Evolutionary conservation across 306 rosid species (phyloP), one percentile per base, ranked within the genome.

Genomic region (Gillenia trifoliata): DNA sequence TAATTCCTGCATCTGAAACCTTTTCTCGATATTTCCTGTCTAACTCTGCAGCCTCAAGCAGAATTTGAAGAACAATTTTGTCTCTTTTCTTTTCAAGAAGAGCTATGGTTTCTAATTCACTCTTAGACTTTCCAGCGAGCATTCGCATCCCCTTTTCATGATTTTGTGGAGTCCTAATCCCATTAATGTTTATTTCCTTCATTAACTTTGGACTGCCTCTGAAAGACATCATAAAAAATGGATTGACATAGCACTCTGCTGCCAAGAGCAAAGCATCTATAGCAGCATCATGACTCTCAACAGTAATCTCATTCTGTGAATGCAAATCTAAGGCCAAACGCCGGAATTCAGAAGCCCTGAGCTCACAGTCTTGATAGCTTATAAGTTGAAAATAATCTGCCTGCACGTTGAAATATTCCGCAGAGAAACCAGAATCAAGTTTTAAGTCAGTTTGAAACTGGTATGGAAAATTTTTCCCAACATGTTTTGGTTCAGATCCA

Each of bases 171-270:
- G 38, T 43, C 77, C 77, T 85, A 55, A 23, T 60, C 66, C 77
- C 89, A 78, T 73, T 68, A 26, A 33, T 16, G 64, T 77, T 86
- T 61, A 85, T 55, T 69, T 75, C 76, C 66, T 85, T 88, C 68
- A 50, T 64, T 57, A 82, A 74, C 64, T 88, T 86, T 52, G 88
- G 75, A 79, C 82, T 77, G 59, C 79, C 74, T 79, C 81, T 88
- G 66, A 80, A 74, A 75, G 93, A 78, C 73, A 78, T 78, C 93
- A 91, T 88, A 85, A 91, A 91, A 88, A 79, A 89, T 20, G 98
- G 98, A 83, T 93, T 93, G 64, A 93, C 92, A 80, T 91, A 86
- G 81, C 98, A 93, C 83, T 93, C 98, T 64, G 98, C 97, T 22
- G 97, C 96, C 83, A 93, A 82, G 68, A 93, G 86, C 86, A 93